Evolutionary conservation across 2,329 filamentous ascomycete species (phyloP).

Genomic region (Paecilomyces fulvus): DNA sequence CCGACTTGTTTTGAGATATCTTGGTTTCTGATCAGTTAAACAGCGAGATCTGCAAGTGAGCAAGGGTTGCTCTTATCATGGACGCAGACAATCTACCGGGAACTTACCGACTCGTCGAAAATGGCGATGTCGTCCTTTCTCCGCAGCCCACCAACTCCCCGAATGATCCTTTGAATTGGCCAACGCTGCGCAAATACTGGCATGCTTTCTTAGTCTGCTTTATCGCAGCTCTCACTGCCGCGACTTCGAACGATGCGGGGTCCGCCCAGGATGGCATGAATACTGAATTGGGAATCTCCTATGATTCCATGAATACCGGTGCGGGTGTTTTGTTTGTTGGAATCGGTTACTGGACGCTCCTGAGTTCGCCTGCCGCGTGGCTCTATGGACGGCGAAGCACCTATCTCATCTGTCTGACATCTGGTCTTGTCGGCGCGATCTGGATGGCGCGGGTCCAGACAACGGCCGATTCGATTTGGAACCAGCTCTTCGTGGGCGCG

Average conservation of each 20-base stretch:
- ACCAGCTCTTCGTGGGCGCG: constrained; percentile 50
- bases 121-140: constrained; percentile 42
- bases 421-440: constrained; percentile 43
- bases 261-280: constrained; percentile 45
- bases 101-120: constrained; percentile 17
- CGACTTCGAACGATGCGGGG: constrained; percentile 49
- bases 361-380: constrained; percentile 46
- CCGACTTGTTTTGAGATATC: background rate
- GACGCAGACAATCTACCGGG: constrained; percentile 13
- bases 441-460: constrained; percentile 44
- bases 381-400: constrained; percentile 47
- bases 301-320: constrained; percentile 47
- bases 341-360: constrained; percentile 49
- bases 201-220: constrained; percentile 45
- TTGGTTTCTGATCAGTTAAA: background rate
- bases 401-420: constrained; percentile 46
- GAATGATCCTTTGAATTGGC: constrained; percentile 48
- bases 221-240: constrained; percentile 48
- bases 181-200: constrained; percentile 40
- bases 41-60: background rate
- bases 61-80: background rate
- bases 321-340: constrained; percentile 49
- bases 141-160: constrained; percentile 47
- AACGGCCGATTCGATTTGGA: constrained; percentile 43
- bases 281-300: constrained; percentile 43